A percentile compares a stretch with the other conserved stretches of the same genome.
Conservation (phyloP, 331 rosid genomes). For the Cydonia oblonga region DNA sequence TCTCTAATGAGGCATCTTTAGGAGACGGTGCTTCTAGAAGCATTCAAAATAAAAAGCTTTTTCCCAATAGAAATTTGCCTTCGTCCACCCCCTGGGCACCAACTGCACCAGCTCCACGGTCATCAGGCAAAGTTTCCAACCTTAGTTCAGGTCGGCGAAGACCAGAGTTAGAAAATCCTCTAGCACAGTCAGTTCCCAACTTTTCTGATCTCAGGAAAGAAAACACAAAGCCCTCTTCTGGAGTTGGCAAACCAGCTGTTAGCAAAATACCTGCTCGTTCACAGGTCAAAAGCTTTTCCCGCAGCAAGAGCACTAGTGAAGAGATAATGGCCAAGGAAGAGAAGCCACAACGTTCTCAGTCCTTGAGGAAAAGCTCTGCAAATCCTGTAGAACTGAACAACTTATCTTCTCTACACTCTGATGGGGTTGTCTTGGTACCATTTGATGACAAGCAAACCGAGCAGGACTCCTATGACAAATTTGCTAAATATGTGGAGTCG, state of each 20-base stretch:
- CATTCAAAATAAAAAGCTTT: slow-evolving; percentile 40
- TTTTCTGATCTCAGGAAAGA: slow-evolving; percentile 93
- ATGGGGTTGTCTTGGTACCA: slow-evolving; percentile 55
- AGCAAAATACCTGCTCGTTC: slow-evolving; percentile 53
- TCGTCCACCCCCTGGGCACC: slow-evolving; percentile 51
- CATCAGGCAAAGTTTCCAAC: slow-evolving; percentile 38
- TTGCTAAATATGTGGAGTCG: slow-evolving; percentile 29
- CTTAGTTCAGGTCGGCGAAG: slow-evolving; percentile 60
- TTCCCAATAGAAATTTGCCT: slow-evolving; percentile 41
- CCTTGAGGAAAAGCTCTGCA: slow-evolving; percentile 52
- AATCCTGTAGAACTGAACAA: slow-evolving; percentile 55
- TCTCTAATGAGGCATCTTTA: slow-evolving; percentile 26
- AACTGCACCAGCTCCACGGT: slow-evolving; percentile 39
- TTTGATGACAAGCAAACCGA: slow-evolving; percentile 56
- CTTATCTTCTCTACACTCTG: slow-evolving; percentile 41
- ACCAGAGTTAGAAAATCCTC: slow-evolving; percentile 50
- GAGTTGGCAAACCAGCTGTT: slow-evolving; percentile 49
- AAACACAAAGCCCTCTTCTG: slow-evolving; percentile 77
- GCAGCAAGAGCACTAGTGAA: slow-evolving; percentile 57
- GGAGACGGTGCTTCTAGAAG: slow-evolving; percentile 45
- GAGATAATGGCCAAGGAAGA: slow-evolving; percentile 65
- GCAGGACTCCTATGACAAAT: slow-evolving; percentile 32
- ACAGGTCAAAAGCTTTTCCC: slow-evolving; percentile 53
- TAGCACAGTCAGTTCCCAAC: slow-evolving; percentile 89
- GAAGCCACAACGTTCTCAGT: slow-evolving; percentile 46